Evolutionary conservation across 2,329 filamentous ascomycete genomes (phyloP), one percentile per base, ranked within the genome.

Genomic region (Fusarium ramigenum): DNA sequence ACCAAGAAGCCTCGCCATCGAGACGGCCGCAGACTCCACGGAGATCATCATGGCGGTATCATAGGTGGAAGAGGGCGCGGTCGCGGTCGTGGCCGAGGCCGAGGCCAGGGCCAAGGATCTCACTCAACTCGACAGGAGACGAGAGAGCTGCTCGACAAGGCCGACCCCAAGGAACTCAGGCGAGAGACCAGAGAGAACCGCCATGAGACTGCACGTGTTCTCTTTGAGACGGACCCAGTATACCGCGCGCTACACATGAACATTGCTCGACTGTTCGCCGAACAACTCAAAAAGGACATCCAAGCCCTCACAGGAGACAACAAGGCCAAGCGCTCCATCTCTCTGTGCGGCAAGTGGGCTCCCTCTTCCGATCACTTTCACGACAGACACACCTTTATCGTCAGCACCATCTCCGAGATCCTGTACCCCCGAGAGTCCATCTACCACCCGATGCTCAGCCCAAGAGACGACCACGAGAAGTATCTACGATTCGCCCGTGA

Each of bases 271-370:
- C 82, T 91, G 8, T 91, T 91, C 74, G 87, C 87, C 1, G 83
- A 85, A 21, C 87, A 90, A 80, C 82, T 91, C 5, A 80, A 83
- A 47, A 70, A 76, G 4, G 89, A 91, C 74, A 70, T 86, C 5
- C 73, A 70, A 1, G 76, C 84, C 1, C 81, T 90, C 2, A 76
- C 81, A 8, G 82, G 81, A 21, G 76, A 78, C 15, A 81, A 85
- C 36, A 75, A 80, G 47, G 83, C 83, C 11, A 82, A 83, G 73
- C 82, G 81, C 32, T 79, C 78, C 19, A 84, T 91, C 60, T 89
- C 87, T 0, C 84, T 91, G 1, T 89, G 87, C 62, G 88, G 84
- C 5, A 91, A 91, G 69, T 91, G 89, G 89, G 87, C 88, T 2
- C 89, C 89, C 4, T 85, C 86, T 1, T 83, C 86, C 23, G 84